phyloP scores from a whole-genome alignment of 2,329 filamentous ascomycete species.

The Diaporthe nobilis region DNA sequence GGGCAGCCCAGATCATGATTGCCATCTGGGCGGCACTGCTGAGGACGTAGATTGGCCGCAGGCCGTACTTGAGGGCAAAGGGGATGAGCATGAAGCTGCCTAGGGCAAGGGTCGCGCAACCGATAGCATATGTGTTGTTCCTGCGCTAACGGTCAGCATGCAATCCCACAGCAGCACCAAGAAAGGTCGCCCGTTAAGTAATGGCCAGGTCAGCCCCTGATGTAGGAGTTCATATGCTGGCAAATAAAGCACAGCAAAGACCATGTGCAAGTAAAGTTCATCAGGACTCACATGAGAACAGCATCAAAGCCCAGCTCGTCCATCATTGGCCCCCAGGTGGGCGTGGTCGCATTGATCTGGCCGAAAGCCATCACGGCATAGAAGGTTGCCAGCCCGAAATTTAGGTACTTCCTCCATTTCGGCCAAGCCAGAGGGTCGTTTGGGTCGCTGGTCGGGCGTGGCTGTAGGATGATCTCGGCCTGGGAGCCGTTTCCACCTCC shows the following conservation, averaged over 20 bases:
- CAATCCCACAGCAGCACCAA: neutral
- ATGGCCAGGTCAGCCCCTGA: constrained; percentile 34
- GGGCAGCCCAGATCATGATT: constrained; percentile 57
- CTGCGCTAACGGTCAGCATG: neutral
- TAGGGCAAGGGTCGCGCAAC: constrained; percentile 57
- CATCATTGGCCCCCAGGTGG: constrained; percentile 57
- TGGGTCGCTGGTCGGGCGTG: constrained; percentile 37
- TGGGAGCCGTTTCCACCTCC: neutral
- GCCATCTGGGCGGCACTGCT: constrained; percentile 56
- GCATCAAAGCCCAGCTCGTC: constrained; percentile 53
- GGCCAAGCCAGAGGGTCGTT: constrained; percentile 41
- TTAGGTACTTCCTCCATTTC: constrained; percentile 42
- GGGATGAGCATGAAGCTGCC: constrained; percentile 60
- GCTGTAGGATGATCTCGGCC: constrained; percentile 41
- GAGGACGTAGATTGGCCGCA: constrained; percentile 60
- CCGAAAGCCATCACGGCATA: constrained; percentile 42
- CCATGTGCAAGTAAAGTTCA: neutral
- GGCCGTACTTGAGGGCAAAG: constrained; percentile 61
- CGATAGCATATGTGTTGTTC: constrained; percentile 61
- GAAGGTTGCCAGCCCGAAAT: constrained; percentile 42
- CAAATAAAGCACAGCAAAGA: neutral
- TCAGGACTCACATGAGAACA: constrained; percentile 47
- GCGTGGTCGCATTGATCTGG: constrained; percentile 41
- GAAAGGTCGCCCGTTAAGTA: constrained; percentile 42
- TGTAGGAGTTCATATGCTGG: neutral